A percentile compares a stretch with the other conserved stretches of the same genome.
phyloP scores from a whole-genome alignment of 129 eudicot species.

The Sambucus nigra region DNA sequence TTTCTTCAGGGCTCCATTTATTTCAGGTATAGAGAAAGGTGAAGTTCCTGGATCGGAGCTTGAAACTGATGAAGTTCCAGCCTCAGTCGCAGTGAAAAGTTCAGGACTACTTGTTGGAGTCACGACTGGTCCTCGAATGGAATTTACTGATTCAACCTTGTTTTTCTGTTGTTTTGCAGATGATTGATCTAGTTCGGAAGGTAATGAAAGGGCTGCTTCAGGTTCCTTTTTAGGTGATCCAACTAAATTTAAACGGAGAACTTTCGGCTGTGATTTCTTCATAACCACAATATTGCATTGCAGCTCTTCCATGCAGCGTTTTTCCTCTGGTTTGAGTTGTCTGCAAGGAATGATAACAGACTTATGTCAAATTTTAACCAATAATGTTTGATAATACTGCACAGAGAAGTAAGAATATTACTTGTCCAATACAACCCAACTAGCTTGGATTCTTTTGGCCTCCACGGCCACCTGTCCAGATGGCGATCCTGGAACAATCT shows the following conservation, averaged over 20 bases:
- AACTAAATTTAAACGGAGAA: conserved; percentile 73
- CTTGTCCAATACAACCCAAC: conserved; percentile 97
- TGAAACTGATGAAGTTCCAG: conserved; percentile 90
- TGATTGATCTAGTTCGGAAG: conserved; percentile 23
- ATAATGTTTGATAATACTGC: background rate
- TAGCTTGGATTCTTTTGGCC: conserved; percentile 75
- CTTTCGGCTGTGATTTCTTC: conserved; percentile 85
- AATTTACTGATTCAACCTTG: conserved; percentile 26
- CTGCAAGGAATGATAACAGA: conserved; percentile 26
- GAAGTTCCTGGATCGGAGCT: conserved; percentile 96
- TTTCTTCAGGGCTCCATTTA: conserved; percentile 29
- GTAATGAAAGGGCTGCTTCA: conserved; percentile 25
- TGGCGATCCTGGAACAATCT: conserved; percentile 70
- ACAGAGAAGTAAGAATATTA: conserved; percentile 20
- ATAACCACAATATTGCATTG: conserved; percentile 95
- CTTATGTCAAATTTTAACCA: background rate
- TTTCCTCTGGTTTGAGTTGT: conserved; percentile 74
- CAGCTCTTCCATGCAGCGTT: conserved; percentile 89
- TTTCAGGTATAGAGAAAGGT: conserved; percentile 50
- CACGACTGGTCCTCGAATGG: conserved; percentile 50
- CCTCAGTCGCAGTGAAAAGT: conserved; percentile 85
- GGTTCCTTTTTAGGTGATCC: conserved; percentile 55
- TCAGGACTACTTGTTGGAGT: conserved; percentile 98
- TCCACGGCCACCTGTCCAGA: conserved; percentile 86
- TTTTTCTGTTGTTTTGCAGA: conserved; percentile 36